Percentiles rank a stretch among this genome's conserved stretches.
phyloP scores from a whole-genome alignment of 768 basidiomycete species.

The Melanogaster broomeanus region DNA sequence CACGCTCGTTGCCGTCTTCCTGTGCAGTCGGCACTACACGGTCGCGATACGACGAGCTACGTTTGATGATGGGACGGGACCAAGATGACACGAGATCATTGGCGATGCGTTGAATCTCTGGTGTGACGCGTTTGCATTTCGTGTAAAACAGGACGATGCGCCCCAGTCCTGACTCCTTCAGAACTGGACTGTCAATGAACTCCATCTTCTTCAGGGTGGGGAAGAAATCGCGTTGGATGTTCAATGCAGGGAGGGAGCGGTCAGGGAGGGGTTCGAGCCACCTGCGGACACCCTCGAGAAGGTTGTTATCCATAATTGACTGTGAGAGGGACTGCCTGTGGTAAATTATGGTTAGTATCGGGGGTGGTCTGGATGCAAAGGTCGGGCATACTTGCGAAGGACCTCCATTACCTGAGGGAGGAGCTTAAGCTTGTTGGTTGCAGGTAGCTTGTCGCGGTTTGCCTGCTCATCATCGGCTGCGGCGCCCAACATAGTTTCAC shows the following conservation, averaged over 20 bases:
- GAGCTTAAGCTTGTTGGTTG: conserved; percentile 79
- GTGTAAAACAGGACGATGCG: conserved; percentile 94
- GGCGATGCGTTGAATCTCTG: conserved; percentile 79
- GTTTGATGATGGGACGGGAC: conserved; percentile 92
- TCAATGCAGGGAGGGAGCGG: conserved; percentile 89
- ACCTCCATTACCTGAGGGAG: conserved; percentile 91
- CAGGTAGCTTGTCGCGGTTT: conserved; percentile 80
- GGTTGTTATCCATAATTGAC: conserved; percentile 93
- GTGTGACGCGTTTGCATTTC: conserved; percentile 86
- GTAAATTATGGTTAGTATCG: background rate
- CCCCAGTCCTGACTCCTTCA: conserved; percentile 91
- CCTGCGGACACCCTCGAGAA: conserved; percentile 82
- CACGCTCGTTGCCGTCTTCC: conserved; percentile 37
- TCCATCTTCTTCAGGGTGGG: conserved; percentile 83
- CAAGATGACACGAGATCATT: conserved; percentile 81
- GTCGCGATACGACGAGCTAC: conserved; percentile 80
- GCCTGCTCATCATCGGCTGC: conserved; percentile 82
- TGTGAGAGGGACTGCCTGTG: conserved; percentile 81
- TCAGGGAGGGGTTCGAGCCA: conserved; percentile 97
- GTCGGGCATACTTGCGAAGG: conserved; percentile 75
- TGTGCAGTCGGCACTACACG: conserved; percentile 63
- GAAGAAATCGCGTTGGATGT: conserved; percentile 94
- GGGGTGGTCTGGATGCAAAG: too few species aligned
- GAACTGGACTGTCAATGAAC: conserved; percentile 84
- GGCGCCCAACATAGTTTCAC: conserved; percentile 84